These are phyloP conservation scores for Detonula confervacea DNA, from an alignment of 352 stramenopile genomes.

Conservation along the genomic window DNA sequence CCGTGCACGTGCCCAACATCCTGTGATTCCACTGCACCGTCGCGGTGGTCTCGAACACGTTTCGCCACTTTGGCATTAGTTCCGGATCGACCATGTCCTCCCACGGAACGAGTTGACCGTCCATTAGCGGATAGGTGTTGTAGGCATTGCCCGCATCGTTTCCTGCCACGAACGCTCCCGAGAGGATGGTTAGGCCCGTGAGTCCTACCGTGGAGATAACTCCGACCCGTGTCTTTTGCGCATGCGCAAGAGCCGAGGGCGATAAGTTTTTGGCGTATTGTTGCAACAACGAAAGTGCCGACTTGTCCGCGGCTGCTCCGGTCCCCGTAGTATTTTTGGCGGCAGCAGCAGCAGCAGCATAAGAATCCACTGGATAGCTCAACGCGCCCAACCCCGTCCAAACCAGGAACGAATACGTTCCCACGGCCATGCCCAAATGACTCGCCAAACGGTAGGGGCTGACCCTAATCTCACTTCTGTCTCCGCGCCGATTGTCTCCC, in stretches of 20 bases:
- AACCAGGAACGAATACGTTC: conserved; percentile 93
- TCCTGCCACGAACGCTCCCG: conserved; percentile 96
- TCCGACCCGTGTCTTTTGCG: conserved; percentile 51
- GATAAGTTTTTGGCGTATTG: conserved; percentile 37
- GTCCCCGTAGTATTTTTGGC: background rate
- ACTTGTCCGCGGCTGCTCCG: no score
- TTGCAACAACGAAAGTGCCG: conserved; percentile 28
- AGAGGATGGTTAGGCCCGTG: conserved; percentile 86
- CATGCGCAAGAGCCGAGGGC: conserved; percentile 54
- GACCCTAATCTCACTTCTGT: conserved; percentile 95
- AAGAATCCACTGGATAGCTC: conserved; percentile 48
- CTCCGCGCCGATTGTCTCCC: conserved; percentile 87
- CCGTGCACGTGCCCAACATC: conserved; percentile 92
- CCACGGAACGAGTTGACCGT: conserved; percentile 91
- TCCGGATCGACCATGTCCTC: conserved; percentile 88
- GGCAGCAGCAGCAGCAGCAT: background rate
- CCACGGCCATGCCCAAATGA: conserved; percentile 97
- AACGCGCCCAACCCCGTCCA: conserved; percentile 94
- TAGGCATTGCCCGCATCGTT: conserved; percentile 98
- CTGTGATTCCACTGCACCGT: conserved; percentile 99
- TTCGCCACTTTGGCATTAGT: conserved; percentile 89
- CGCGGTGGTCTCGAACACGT: conserved; percentile 98
- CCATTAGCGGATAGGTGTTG: conserved; percentile 98
- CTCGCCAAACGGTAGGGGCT: conserved; percentile 95
- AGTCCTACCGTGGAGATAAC: conserved; percentile 75